Evolutionary conservation across 306 rosid genomes (phyloP), one percentile per base, ranked within the genome.

Genomic region (Cucumis cinereus): DNA sequence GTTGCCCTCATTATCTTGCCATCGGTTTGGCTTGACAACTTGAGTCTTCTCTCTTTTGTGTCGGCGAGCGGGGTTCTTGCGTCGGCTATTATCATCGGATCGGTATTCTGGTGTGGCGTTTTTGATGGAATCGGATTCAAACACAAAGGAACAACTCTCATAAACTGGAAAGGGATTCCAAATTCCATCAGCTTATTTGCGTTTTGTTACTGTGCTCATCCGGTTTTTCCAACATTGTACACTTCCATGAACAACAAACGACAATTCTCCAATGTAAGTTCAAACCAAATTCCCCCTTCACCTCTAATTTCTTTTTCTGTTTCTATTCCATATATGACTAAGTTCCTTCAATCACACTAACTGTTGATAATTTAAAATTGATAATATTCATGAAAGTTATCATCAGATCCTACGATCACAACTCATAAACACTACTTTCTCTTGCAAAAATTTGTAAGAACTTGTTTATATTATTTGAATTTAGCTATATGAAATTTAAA

Each of bases 1-100:
- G 87, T 85, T 22, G 89, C 86, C 7, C 69, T 94, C 13, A 14
- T 90, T 15, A 87, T 94, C 52, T 60, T 86, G 81, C 97, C 98
- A 0, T 82, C 97, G 1, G 86, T 89, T 74, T 94, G 98, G 95
- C 78, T 91, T 41, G 93, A 91, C 20, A 76, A 89, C 73, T 57
- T 94, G 79, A 91, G 86, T 77, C 66, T 94, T 20, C 87, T 94
- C 24, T 90, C 97, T 40, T 94, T 86, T 59, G 75, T 94, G 20
- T 94, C 96, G 10, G 96, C 96, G 1, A 91, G 95, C 77, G 97
- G 97, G 14, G 96, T 91, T 5, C 73, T 89, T 19, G 97, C 96
- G n/a, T 90, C 96, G 67, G 84, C 40, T 15, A 16, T 91, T 69
- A 90, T 91, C 58, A 73, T 92, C 15, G 77, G 82, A 19, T 89